Evolutionary conservation across 1,139 yeast genomes (phyloP).

Genomic region (Geotrichum klebahnii): DNA sequence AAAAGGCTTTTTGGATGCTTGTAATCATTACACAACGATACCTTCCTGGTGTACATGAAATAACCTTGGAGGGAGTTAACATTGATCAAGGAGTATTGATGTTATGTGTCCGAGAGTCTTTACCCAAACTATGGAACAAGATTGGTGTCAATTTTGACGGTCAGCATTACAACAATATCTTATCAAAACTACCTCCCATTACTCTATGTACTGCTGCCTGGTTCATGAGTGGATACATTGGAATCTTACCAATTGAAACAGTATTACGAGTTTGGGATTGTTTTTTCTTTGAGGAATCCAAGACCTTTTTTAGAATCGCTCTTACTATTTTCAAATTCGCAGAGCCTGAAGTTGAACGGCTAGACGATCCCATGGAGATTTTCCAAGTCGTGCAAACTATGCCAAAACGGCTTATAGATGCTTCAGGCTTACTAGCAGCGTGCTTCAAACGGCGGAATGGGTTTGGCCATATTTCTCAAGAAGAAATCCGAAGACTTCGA

Average conservation of each 20-base stretch:
- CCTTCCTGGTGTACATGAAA: conserved; percentile 88
- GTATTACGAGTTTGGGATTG: conserved; percentile 92
- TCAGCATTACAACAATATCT: conserved; percentile 54
- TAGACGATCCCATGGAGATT: conserved; percentile 68
- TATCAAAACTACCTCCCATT: conserved; percentile 78
- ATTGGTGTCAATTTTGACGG: conserved; percentile 44
- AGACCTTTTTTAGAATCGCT: conserved; percentile 76
- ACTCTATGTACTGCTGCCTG: conserved; percentile 92
- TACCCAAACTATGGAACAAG: conserved; percentile 75
- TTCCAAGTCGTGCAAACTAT: conserved; percentile 81
- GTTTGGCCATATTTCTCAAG: conserved; percentile 73
- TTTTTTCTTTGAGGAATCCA: conserved; percentile 86
- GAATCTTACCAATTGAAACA: conserved; percentile 81
- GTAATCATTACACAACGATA: conserved; percentile 81
- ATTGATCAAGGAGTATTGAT: conserved; percentile 92
- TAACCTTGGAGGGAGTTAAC: conserved; percentile 88
- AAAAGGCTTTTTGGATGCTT: conserved; percentile 90
- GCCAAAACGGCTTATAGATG: conserved; percentile 71
- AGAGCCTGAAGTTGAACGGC: conserved; percentile 55
- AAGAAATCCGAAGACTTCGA: conserved; percentile 72
- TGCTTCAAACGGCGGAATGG: conserved; percentile 75
- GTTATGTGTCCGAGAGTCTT: conserved; percentile 76
- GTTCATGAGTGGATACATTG: conserved; percentile 95
- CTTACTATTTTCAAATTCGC: conserved; percentile 76
- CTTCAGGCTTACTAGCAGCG: conserved; percentile 62